Percentiles rank a stretch among this genome's conserved stretches.
Conservation (phyloP, 2,329 filamentous ascomycete species). For the Onygenales sp. region DNA sequence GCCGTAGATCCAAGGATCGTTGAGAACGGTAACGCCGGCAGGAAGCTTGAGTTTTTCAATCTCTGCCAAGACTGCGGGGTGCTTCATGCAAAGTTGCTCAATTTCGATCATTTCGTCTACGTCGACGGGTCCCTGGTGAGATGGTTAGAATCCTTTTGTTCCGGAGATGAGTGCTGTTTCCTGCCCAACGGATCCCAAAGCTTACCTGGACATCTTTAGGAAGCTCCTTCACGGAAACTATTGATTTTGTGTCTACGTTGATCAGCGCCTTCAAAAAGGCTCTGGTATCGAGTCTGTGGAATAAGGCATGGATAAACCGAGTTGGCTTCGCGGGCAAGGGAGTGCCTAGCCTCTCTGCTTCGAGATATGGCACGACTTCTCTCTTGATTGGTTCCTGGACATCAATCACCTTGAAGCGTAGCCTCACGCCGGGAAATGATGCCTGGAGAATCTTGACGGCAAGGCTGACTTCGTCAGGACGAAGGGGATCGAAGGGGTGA, state of each 20-base stretch:
- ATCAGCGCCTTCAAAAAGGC: conserved; percentile 33
- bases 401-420: conserved; percentile 56
- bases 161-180: background rate
- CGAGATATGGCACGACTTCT: conserved; percentile 50
- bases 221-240: conserved; percentile 32
- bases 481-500: conserved; percentile 34
- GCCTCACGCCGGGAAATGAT: conserved; percentile 24
- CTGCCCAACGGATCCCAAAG: background rate
- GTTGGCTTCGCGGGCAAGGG: conserved; percentile 42
- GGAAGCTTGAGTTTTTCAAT: conserved; percentile 52
- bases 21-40: conserved; percentile 46
- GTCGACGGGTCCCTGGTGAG: conserved; percentile 46
- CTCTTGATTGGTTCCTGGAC: conserved; percentile 56
- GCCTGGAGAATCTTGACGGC: conserved; percentile 29
- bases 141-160: background rate
- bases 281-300: conserved; percentile 29
- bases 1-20: conserved; percentile 63
- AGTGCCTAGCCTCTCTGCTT: conserved; percentile 49
- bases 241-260: conserved; percentile 30
- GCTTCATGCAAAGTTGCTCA: conserved; percentile 46
- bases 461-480: conserved; percentile 29
- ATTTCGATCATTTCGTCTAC: conserved; percentile 51
- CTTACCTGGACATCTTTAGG: conserved; percentile 39
- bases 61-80: conserved; percentile 48
- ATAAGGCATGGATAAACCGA: conserved; percentile 46